Conservation (phyloP, 495 filamentous ascomycete genomes). For the Talaromyces nanjingensis region DNA sequence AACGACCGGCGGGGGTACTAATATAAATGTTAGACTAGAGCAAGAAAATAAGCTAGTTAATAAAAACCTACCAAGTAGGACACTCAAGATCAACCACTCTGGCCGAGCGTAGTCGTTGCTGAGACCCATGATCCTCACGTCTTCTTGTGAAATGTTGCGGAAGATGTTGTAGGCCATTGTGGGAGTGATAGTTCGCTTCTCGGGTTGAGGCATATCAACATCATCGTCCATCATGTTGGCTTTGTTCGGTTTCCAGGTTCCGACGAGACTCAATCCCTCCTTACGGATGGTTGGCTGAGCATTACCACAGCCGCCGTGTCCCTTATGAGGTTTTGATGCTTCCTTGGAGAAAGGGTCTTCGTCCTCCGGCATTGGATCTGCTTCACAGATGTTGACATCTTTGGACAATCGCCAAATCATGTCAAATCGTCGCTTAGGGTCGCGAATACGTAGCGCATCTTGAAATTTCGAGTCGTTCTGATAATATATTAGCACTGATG, state of each 20-base stretch:
- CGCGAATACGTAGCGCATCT: conserved; percentile 72
- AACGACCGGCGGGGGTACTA: conserved; percentile 87
- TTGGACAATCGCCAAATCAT: conserved; percentile 84
- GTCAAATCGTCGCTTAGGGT: conserved; percentile 90
- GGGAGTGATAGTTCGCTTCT: conserved; percentile 82
- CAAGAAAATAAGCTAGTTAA: too few relatives aligned
- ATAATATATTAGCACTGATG: conserved; percentile 52
- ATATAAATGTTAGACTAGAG: too few relatives aligned
- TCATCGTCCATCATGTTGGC: conserved; percentile 55
- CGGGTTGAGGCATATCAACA: conserved; percentile 55
- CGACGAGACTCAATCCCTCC: conserved; percentile 74
- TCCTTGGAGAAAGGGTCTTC: conserved; percentile 52
- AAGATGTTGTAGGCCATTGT: conserved; percentile 79
- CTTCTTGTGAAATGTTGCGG: conserved; percentile 68
- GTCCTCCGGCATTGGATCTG: conserved; percentile 57
- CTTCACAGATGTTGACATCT: conserved; percentile 73
- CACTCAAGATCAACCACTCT: conserved; percentile 78
- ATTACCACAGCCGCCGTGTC: conserved; percentile 92
- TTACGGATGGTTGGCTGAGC: conserved; percentile 78
- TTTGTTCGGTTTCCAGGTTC: conserved; percentile 73
- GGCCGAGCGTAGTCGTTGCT: conserved; percentile 90
- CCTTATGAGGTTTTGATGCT: conserved; percentile 34
- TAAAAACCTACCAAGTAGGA: too few relatives aligned
- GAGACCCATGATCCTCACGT: conserved; percentile 79
- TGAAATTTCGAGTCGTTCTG: conserved; percentile 79